Conservation (phyloP, 306 rosid genomes). For the Rosa lucieae region DNA sequence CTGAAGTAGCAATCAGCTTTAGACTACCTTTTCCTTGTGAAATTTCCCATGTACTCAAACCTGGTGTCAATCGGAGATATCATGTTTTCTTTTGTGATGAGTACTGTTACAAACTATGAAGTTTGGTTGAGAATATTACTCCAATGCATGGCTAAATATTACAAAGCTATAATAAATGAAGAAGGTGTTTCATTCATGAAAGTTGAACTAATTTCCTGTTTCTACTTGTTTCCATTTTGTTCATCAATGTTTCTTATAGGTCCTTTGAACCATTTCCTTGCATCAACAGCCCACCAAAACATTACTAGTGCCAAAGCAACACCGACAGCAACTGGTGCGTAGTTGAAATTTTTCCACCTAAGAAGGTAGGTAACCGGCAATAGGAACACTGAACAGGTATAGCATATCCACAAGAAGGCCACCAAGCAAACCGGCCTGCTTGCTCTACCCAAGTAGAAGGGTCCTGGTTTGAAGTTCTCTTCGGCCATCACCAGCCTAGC, state of each 20-base stretch:
- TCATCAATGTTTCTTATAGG: constrained; percentile 34
- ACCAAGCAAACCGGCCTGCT: constrained; percentile 24
- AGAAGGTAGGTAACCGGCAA: constrained; percentile 24
- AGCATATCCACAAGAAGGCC: constrained; percentile 26
- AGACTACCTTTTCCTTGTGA: not conserved
- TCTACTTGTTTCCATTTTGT: constrained; percentile 3
- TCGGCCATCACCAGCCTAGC: constrained; percentile 29
- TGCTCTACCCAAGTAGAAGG: constrained; percentile 29
- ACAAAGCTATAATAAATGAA: not conserved
- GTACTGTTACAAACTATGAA: not conserved
- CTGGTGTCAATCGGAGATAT: not conserved
- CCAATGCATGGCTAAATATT: not conserved
- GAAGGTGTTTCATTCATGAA: not conserved
- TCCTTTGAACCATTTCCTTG: constrained; percentile 44
- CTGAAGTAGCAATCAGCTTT: not conserved
- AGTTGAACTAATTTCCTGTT: not conserved
- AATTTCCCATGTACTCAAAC: not conserved
- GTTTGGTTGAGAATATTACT: not conserved
- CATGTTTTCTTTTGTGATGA: not conserved
- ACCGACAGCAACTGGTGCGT: constrained; percentile 15
- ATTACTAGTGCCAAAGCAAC: constrained; percentile 19
- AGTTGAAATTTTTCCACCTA: constrained; percentile 23
- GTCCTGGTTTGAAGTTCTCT: constrained; percentile 31
- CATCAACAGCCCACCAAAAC: constrained; percentile 30
- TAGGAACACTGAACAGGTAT: constrained; percentile 31